These are phyloP conservation scores for Mycena crocata DNA, from an alignment of 768 basidiomycete species.

Conservation along the genomic window DNA sequence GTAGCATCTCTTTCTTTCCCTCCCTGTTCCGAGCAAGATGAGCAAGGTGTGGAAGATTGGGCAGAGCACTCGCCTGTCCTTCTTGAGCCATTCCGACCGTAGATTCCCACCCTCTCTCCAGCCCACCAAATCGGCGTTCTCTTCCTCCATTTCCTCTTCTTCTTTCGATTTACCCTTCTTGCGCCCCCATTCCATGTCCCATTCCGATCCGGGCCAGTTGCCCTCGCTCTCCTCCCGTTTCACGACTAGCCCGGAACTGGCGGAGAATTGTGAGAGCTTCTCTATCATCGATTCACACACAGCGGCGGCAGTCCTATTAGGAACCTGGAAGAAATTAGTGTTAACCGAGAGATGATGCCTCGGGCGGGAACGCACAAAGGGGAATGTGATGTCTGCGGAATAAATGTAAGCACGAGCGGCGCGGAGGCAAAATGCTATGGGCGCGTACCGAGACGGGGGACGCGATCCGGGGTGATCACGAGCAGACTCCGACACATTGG, in stretches of 20 bases:
- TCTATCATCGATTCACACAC: conserved; percentile 65
- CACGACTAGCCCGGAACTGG: conserved; percentile 49
- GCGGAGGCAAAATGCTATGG: neutral
- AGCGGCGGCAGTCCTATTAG: conserved; percentile 67
- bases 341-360: neutral
- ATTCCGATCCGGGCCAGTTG: conserved; percentile 47
- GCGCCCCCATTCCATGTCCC: conserved; percentile 47
- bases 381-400: conserved; percentile 58
- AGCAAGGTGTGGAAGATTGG: conserved; percentile 6
- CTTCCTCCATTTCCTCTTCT: conserved; percentile 45
- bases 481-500: conserved; percentile 72
- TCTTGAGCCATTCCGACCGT: conserved; percentile 68
- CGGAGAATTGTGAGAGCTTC: conserved; percentile 53
- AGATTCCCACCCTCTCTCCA: conserved; percentile 66
- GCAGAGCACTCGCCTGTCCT: conserved; percentile 58
- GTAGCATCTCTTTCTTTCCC: conserved; percentile 67
- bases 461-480: conserved; percentile 61
- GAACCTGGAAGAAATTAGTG: conserved; percentile 41
- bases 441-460: conserved; percentile 54
- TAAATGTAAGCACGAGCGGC: neutral
- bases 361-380: conserved; percentile 53
- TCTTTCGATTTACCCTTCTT: conserved; percentile 50
- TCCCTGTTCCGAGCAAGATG: conserved; percentile 49
- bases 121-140: conserved; percentile 50
- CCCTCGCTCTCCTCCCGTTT: conserved; percentile 57